Percentiles rank a stretch among this genome's conserved stretches.
These are phyloP conservation scores for Ceratobasidium papillatum DNA, from an alignment of 1,284 basidiomycete species.

Conservation along the genomic window DNA sequence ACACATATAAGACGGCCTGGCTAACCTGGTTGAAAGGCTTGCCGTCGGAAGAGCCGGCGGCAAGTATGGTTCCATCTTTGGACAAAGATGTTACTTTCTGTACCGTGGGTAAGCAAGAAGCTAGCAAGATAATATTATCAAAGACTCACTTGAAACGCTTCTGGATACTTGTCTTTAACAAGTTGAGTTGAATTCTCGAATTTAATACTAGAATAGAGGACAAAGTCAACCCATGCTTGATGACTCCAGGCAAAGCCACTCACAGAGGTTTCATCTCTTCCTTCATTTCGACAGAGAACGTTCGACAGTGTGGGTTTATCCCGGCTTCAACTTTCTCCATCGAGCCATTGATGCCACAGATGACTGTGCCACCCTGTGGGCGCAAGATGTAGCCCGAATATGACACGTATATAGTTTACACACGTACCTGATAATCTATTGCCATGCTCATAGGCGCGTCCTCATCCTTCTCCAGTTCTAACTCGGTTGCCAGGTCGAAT, in stretches of 20 bases:
- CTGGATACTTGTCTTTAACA: slow-evolving; percentile 64
- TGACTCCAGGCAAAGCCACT: slow-evolving; percentile 46
- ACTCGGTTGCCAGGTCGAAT: slow-evolving; percentile 71
- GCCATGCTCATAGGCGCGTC: slow-evolving; percentile 96
- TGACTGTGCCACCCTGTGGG: slow-evolving; percentile 54
- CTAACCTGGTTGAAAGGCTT: slow-evolving; percentile 56
- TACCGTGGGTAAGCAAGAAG: slow-evolving; percentile 41
- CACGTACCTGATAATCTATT: slow-evolving; percentile 66
- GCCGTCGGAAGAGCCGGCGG: slow-evolving; percentile 65
- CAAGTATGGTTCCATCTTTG: slow-evolving; percentile 66
- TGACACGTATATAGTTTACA: slow-evolving; percentile 22
- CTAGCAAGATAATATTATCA: neutral
- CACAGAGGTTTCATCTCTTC: slow-evolving; percentile 62
- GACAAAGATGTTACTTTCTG: slow-evolving; percentile 84
- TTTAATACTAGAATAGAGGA: slow-evolving; percentile 14
- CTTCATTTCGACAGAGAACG: slow-evolving; percentile 62
- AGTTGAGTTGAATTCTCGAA: slow-evolving; percentile 31
- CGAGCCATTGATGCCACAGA: slow-evolving; percentile 87
- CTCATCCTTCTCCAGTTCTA: slow-evolving; percentile 79
- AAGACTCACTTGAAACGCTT: slow-evolving; percentile 82
- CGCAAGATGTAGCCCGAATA: slow-evolving; percentile 21
- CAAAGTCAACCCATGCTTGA: neutral
- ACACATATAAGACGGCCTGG: slow-evolving; percentile 35
- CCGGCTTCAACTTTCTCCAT: slow-evolving; percentile 68
- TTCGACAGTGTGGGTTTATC: slow-evolving; percentile 83